Evolutionary conservation across 1,139 yeast species (phyloP), one percentile per base, ranked within the genome.

Genomic region (Maudiozyma humilis): DNA sequence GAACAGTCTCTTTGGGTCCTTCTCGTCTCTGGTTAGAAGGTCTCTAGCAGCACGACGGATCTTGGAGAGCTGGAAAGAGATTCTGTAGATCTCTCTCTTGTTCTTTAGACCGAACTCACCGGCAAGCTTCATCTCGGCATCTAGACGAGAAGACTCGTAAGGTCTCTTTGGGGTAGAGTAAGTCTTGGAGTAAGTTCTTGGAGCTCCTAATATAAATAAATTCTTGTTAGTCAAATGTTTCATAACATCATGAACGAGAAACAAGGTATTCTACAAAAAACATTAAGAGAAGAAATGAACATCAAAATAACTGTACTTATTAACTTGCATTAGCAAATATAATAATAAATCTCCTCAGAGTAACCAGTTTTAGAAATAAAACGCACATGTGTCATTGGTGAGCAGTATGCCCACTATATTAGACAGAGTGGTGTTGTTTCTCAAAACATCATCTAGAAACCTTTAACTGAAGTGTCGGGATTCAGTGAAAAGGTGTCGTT

Each of bases 41-140:
- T 93, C 97, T 84, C 99, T 95, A 70, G 99, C 99, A 72, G 98
- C 98, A 81, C 98, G 88, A 81, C 99, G 91, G 72, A 91, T 91
- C 84, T 91, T 91, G 60, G 99, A 91, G 71, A 91, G 87, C 78
- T 91, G 96, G 82, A 83, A 87, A 47, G 96, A 55, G 51, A 57
- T 57, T 56, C 60, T 56, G 58, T 56, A 56, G 40, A 91, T 87
- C 78, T 91, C 98, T 73, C 94, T 87, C 89, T 91, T 91, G 96
- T 93, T 91, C 80, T 88, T 89, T 71, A 91, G 84, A 81, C 98
- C 99, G 84, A 76, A 91, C 78, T 91, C 98, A 81, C 98, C 98
- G 68, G 95, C 96, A 69, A 91, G 85, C 78, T 91, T 88, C 73
- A 91, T 85, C 78, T 91, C 98, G 71, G 95, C 87, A 68, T 91